These are phyloP conservation scores for Penicillium coprophilum DNA, from an alignment of 495 filamentous ascomycete genomes.

Conservation along the genomic window DNA sequence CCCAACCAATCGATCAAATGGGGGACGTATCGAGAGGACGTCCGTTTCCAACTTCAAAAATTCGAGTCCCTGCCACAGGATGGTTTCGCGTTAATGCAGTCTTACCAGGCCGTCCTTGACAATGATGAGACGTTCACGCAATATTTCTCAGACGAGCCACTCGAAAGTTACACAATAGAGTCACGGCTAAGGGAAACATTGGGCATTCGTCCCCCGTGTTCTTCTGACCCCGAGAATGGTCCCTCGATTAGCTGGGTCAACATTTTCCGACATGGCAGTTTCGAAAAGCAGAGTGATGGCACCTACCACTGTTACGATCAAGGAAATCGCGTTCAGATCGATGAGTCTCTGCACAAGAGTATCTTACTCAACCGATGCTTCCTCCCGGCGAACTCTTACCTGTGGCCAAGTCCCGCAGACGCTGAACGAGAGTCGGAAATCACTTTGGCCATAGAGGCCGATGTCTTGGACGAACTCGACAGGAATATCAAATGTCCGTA, in stretches of 20 bases:
- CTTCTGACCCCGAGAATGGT: not conserved
- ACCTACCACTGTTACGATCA: not conserved
- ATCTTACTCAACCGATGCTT: constrained; percentile 1
- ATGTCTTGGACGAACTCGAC: not conserved
- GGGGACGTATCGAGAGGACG: not conserved
- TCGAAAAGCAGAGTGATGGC: constrained; percentile 3
- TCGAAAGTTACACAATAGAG: constrained; percentile 7
- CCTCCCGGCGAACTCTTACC: not conserved
- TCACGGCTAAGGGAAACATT: not conserved
- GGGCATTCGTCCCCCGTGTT: not conserved
- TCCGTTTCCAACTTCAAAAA: not conserved
- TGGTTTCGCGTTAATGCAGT: not conserved
- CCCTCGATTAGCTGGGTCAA: constrained; percentile 1
- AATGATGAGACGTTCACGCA: constrained; percentile 9
- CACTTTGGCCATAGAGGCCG: constrained; percentile 5
- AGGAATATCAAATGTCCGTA: not conserved
- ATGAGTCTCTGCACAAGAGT: not conserved
- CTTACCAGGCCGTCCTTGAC: constrained; percentile 7
- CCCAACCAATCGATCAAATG: not conserved
- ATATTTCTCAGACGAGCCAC: not conserved
- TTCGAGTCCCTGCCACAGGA: not conserved
- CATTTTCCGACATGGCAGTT: constrained; percentile 7
- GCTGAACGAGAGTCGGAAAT: not conserved
- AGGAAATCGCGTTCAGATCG: not conserved
- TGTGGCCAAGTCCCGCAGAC: not conserved